Evolutionary conservation across 257 asterid genomes (phyloP).

Genomic region (Agastache rugosa): DNA sequence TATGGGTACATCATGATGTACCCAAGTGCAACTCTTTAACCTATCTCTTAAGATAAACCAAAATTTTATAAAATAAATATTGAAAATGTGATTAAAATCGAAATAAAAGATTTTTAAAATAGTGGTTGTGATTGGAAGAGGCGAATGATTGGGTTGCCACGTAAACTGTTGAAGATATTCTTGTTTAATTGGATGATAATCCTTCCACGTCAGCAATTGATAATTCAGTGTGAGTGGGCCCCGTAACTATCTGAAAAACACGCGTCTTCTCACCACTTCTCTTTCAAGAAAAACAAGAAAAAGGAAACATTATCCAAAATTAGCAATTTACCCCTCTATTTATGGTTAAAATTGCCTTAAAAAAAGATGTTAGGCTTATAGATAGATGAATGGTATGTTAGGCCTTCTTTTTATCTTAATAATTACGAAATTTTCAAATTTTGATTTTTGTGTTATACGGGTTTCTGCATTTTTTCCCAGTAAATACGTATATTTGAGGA

Average conservation of each 20-base stretch:
- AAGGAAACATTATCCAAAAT: neutral
- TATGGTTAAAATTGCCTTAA: no score
- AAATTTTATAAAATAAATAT: no score
- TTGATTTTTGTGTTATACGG: no score
- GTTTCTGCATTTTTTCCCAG: no score
- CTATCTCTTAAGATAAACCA: no score
- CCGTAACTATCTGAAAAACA: neutral
- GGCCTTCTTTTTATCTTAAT: no score
- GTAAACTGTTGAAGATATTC: conserved; percentile 12
- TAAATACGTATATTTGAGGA: no score
- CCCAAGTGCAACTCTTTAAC: no score
- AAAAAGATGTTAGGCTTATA: no score
- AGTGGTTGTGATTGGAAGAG: neutral
- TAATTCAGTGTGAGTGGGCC: neutral
- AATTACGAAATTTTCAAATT: no score
- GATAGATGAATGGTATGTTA: no score
- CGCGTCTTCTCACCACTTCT: conserved; percentile 13
- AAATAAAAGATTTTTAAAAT: neutral
- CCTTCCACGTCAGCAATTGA: conserved; percentile 37
- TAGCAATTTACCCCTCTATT: neutral
- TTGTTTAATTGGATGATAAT: conserved; percentile 16
- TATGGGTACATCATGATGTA: no score
- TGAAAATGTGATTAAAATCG: conserved; percentile 3
- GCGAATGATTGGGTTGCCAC: conserved; percentile 29
- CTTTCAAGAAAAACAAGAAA: neutral